These are phyloP conservation scores for Sporothrix curviconia DNA, from an alignment of 2,329 filamentous ascomycete species.

Conservation along the genomic window DNA sequence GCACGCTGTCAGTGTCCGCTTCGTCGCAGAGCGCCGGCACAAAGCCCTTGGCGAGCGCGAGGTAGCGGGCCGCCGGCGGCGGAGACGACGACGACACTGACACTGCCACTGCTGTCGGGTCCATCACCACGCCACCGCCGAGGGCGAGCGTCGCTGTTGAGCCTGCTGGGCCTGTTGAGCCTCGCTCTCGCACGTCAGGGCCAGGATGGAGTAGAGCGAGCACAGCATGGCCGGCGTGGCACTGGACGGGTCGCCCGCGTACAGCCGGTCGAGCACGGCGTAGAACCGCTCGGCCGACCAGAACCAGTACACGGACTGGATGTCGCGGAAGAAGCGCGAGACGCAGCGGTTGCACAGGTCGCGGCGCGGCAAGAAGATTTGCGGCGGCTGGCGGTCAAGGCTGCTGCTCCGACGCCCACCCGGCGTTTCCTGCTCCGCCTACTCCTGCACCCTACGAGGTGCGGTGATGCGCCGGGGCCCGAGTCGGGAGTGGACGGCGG, in stretches of 20 bases:
- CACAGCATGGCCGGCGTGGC: slow-evolving; percentile 24
- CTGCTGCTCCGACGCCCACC: no score
- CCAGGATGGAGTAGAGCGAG: slow-evolving; percentile 24
- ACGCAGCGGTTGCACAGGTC: slow-evolving; percentile 25
- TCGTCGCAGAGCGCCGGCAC: slow-evolving; percentile 23
- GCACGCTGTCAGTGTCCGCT: slow-evolving; percentile 23
- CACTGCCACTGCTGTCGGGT: slow-evolving; percentile 8
- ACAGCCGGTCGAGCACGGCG: slow-evolving; percentile 23
- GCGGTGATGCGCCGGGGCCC: neutral
- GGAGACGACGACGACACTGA: no score
- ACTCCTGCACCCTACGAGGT: neutral
- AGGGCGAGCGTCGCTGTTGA: no score
- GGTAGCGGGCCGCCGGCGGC: slow-evolving; percentile 20
- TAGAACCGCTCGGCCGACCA: slow-evolving; percentile 24
- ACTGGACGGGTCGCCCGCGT: slow-evolving; percentile 21
- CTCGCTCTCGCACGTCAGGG: slow-evolving; percentile 25
- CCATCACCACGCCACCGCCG: neutral
- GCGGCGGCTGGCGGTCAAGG: neutral
- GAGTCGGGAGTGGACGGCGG: slow-evolving; percentile 19
- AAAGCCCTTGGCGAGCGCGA: slow-evolving; percentile 23
- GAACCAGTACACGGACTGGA: slow-evolving; percentile 27
- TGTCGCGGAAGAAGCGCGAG: slow-evolving; percentile 24
- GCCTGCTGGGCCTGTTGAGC: slow-evolving; percentile 9
- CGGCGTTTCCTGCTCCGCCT: neutral
- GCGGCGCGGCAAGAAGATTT: slow-evolving; percentile 24